phyloP scores from a whole-genome alignment of 2,329 filamentous ascomycete species.

The Elsinoe arachidis region DNA sequence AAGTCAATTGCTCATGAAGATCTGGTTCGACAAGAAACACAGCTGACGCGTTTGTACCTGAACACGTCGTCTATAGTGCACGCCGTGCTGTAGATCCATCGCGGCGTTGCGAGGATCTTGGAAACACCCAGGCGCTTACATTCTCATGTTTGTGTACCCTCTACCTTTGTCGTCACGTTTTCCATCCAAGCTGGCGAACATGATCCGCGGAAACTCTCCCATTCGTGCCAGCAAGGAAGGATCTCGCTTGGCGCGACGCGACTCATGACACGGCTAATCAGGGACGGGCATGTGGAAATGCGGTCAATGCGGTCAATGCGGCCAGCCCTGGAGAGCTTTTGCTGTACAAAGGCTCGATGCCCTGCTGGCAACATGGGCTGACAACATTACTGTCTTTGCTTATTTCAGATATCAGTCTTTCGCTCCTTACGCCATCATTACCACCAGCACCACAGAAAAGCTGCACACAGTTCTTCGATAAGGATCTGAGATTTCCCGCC shows the following conservation, averaged over 20 bases:
- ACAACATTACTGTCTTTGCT: neutral
- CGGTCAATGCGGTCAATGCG: neutral
- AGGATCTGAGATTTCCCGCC: neutral
- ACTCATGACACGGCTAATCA: constrained; percentile 5
- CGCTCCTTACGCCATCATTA: neutral
- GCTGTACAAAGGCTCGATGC: neutral
- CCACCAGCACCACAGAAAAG: neutral
- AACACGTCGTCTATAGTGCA: neutral
- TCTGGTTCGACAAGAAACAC: constrained; percentile 1
- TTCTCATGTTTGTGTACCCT: neutral
- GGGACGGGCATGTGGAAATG: neutral
- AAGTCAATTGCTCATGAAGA: neutral
- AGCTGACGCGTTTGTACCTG: neutral
- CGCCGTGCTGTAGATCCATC: neutral
- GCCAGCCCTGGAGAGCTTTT: neutral
- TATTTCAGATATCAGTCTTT: neutral
- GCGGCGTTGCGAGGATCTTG: neutral
- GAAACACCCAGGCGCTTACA: neutral
- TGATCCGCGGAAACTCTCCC: neutral
- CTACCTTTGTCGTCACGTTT: neutral
- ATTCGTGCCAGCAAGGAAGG: neutral
- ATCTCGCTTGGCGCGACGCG: constrained; percentile 5
- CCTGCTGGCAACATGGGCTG: constrained; percentile 5
- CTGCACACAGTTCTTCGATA: no score
- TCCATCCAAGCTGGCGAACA: neutral